Percentiles rank a stretch among this genome's conserved stretches.
These are phyloP conservation scores for Nannizziopsis arthrosporioides DNA, from an alignment of 2,329 filamentous ascomycete species.

Conservation along the genomic window DNA sequence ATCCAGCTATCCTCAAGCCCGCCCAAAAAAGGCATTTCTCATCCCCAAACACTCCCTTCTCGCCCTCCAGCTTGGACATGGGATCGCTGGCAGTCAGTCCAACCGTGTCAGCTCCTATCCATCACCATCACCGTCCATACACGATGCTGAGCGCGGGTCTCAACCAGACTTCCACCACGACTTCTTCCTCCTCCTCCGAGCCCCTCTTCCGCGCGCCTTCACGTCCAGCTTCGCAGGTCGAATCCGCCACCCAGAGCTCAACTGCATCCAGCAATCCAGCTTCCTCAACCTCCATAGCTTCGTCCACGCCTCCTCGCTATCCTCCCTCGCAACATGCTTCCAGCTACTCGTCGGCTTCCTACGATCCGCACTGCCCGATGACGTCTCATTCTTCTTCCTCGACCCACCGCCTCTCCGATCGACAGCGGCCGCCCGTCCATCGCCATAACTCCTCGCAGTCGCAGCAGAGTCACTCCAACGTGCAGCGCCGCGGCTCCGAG, in stretches of 20 bases:
- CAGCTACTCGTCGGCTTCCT: slow-evolving; percentile 4
- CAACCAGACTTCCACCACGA: slow-evolving; percentile 1
- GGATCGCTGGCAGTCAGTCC: slow-evolving; percentile 53
- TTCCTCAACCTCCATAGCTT: slow-evolving; percentile 17
- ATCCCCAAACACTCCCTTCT: background rate
- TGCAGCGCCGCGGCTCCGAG: background rate
- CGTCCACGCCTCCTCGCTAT: slow-evolving; percentile 1
- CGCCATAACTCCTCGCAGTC: slow-evolving; percentile 7
- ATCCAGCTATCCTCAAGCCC: background rate
- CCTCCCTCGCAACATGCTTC: slow-evolving; percentile 5
- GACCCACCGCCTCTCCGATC: slow-evolving; percentile 17
- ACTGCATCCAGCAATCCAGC: slow-evolving; percentile 18
- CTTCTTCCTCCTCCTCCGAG: background rate
- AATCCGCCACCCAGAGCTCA: slow-evolving; percentile 14
- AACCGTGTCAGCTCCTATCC: slow-evolving; percentile 57
- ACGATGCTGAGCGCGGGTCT: slow-evolving; percentile 10
- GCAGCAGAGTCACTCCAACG: background rate
- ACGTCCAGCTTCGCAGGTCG: slow-evolving; percentile 1
- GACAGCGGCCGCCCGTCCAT: slow-evolving; percentile 10
- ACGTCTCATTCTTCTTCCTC: slow-evolving; percentile 33
- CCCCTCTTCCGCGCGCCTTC: slow-evolving; percentile 2
- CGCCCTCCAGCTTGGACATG: slow-evolving; percentile 37
- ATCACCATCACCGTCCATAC: slow-evolving; percentile 45
- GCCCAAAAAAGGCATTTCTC: background rate
- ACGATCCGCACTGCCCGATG: slow-evolving; percentile 34